Percentiles rank a stretch among this genome's conserved stretches.
phyloP scores from a whole-genome alignment of 192 early-diverging fungal genomes.

The Linnemannia exigua region DNA sequence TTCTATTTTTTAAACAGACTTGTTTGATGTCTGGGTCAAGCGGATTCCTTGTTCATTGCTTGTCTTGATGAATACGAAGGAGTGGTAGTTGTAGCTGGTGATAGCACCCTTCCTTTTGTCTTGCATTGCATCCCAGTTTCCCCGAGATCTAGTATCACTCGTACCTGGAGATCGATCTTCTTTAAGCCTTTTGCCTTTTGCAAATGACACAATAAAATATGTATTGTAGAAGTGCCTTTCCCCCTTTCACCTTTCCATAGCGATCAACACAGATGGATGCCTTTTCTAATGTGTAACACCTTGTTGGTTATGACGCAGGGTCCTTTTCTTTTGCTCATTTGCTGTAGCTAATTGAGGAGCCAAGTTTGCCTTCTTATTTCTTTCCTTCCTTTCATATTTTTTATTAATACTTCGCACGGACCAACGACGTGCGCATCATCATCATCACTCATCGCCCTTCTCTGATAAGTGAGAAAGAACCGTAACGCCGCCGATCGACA shows the following conservation, averaged over 20 bases:
- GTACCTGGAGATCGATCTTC: neutral
- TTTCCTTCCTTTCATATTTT: neutral
- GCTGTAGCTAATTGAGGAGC: neutral
- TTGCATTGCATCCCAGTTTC: neutral
- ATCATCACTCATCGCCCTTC: neutral
- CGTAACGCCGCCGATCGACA: no score
- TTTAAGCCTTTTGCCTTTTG: no score
- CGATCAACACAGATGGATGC: no score
- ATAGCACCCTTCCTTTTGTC: neutral
- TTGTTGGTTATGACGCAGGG: no score
- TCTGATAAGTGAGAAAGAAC: no score
- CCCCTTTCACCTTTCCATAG: no score
- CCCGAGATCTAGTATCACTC: conserved; percentile 21
- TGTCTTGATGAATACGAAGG: neutral
- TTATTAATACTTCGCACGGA: neutral
- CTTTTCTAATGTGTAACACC: no score
- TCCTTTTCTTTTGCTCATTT: neutral
- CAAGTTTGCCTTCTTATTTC: neutral
- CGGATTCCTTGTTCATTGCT: no score
- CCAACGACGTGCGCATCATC: neutral
- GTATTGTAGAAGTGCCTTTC: no score
- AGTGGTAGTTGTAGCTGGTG: neutral
- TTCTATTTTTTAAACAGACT: no score
- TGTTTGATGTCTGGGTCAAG: no score
- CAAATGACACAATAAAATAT: no score